A percentile compares a stretch with the other conserved stretches of the same genome.
These are phyloP conservation scores for Cryptococcus floricola DNA, from an alignment of 1,284 basidiomycete species.

Conservation along the genomic window DNA sequence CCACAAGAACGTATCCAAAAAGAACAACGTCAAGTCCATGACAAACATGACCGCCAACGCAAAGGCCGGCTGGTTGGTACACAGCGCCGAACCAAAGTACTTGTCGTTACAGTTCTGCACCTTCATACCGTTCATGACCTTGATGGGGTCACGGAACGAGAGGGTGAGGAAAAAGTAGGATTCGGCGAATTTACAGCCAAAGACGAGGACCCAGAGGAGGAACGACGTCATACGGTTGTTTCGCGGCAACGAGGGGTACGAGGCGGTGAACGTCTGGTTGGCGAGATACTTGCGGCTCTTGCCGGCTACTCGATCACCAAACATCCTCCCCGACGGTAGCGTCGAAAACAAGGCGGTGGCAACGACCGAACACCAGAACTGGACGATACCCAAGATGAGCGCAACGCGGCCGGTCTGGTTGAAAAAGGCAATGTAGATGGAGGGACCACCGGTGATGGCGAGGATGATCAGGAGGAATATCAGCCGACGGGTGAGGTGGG, in stretches of 20 bases:
- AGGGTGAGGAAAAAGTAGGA: slow-evolving; percentile 93
- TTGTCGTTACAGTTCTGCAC: slow-evolving; percentile 80
- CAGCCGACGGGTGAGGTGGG: slow-evolving; percentile 80
- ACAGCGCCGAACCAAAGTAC: slow-evolving; percentile 73
- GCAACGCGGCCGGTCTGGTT: slow-evolving; percentile 63
- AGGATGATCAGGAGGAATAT: slow-evolving; percentile 80
- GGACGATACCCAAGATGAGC: slow-evolving; percentile 83
- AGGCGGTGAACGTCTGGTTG: slow-evolving; percentile 92
- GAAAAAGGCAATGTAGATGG: slow-evolving; percentile 80
- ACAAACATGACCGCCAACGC: slow-evolving; percentile 92
- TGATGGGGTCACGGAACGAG: slow-evolving; percentile 85
- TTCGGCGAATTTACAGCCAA: slow-evolving; percentile 88
- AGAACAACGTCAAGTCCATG: slow-evolving; percentile 92
- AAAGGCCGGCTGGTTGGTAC: slow-evolving; percentile 84
- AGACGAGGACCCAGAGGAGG: slow-evolving; percentile 79
- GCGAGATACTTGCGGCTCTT: slow-evolving; percentile 92
- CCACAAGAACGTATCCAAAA: slow-evolving; percentile 97
- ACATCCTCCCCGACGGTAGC: slow-evolving; percentile 82
- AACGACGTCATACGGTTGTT: slow-evolving; percentile 67
- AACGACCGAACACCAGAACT: slow-evolving; percentile 80
- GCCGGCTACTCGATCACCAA: slow-evolving; percentile 88
- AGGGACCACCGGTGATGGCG: slow-evolving; percentile 78
- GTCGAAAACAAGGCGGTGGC: slow-evolving; percentile 78
- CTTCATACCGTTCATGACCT: slow-evolving; percentile 89
- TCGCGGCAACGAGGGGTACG: slow-evolving; percentile 68